Percentiles rank a stretch among this genome's conserved stretches.
Conservation (phyloP, 345 rosid genomes). For the Citrus sp. region DNA sequence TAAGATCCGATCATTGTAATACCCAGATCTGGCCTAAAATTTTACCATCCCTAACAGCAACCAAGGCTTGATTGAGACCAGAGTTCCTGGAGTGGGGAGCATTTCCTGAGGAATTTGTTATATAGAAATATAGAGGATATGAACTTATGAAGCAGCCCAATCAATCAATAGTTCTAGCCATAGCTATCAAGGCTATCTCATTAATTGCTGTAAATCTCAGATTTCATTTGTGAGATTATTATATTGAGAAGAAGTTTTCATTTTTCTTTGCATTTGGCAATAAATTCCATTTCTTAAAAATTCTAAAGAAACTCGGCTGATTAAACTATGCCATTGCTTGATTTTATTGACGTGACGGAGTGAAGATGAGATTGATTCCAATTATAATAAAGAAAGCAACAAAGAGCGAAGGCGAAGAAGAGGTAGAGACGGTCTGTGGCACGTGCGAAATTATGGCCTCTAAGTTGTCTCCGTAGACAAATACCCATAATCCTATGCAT, state of each 20-base stretch:
- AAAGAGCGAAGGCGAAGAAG: no score
- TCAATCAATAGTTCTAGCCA: not conserved
- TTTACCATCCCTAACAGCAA: no score
- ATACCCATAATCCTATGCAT: no score
- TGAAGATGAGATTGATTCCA: slow-evolving; percentile 27
- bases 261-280: not conserved
- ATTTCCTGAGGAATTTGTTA: not conserved
- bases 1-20: no score
- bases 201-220: not conserved
- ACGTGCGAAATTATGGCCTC: no score
- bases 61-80: slow-evolving; percentile 39
- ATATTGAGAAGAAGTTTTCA: not conserved
- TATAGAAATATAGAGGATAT: not conserved
- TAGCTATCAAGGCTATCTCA: not conserved
- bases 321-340: not conserved
- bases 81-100: no score
- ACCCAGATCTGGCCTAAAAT: no score
- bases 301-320: not conserved
- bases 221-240: not conserved
- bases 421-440: no score
- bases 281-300: not conserved
- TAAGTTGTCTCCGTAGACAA: no score
- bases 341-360: slow-evolving; percentile 40
- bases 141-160: not conserved
- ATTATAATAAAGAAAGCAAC: no score